Conservation (phyloP, 2,329 filamentous ascomycete species). For the Aureobasidium sp. region DNA sequence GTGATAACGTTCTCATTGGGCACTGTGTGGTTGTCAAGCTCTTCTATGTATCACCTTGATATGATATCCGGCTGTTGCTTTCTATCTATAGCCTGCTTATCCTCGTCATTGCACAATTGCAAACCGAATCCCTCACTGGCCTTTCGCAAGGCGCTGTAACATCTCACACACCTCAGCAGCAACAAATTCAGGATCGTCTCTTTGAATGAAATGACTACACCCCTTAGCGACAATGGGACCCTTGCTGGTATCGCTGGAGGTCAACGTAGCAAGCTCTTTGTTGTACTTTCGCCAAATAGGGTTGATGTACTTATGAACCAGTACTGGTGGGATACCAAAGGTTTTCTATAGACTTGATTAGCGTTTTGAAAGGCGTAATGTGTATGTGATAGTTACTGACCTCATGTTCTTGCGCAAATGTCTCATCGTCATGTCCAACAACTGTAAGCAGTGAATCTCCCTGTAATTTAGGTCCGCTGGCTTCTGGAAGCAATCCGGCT, state of each 20-base stretch:
- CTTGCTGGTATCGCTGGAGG: constrained; percentile 32
- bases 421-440: constrained; percentile 47
- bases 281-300: constrained; percentile 50
- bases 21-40: too few species aligned
- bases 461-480: constrained; percentile 37
- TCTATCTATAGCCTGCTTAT: too few species aligned
- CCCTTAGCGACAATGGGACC: constrained; percentile 42
- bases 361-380: not conserved
- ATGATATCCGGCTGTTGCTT: too few species aligned
- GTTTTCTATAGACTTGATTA: not conserved
- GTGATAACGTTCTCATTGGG: too few species aligned
- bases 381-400: not conserved
- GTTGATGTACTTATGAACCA: constrained; percentile 47
- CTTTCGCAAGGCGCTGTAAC: not conserved
- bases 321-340: constrained; percentile 2
- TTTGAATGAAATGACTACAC: constrained; percentile 51
- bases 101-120: not conserved
- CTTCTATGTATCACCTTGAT: too few species aligned
- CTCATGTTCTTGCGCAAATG: constrained; percentile 36
- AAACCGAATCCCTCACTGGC: not conserved
- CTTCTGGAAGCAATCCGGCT: constrained; percentile 36
- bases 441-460: constrained; percentile 41
- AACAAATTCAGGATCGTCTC: constrained; percentile 45
- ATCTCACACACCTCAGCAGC: constrained; percentile 17
- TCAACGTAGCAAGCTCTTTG: constrained; percentile 42